These are phyloP conservation scores for Diospyros lotus DNA, from an alignment of 148 eudicot species.

Conservation along the genomic window DNA sequence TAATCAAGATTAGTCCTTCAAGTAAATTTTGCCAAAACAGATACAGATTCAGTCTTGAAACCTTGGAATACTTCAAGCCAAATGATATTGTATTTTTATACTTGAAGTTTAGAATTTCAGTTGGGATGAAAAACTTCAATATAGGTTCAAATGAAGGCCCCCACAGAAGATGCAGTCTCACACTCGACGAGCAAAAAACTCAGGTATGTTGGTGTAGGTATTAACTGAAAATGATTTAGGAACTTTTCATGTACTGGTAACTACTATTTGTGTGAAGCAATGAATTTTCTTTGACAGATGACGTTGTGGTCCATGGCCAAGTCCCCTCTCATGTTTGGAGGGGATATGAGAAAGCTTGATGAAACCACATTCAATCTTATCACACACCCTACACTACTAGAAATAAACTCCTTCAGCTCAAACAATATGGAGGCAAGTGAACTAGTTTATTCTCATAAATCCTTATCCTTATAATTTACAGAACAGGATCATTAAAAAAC, in stretches of 20 bases:
- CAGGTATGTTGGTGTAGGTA: conserved; percentile 45
- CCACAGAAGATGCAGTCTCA: conserved; percentile 58
- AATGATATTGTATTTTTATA: not conserved
- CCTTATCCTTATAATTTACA: not conserved
- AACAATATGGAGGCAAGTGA: conserved; percentile 70
- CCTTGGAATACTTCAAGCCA: conserved; percentile 1
- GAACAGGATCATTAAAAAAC: conserved; percentile 4
- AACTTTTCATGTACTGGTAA: conserved; percentile 4
- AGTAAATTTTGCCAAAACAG: not conserved
- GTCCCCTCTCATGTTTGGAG: conserved; percentile 97
- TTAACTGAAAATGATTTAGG: not conserved
- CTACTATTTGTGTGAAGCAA: not conserved
- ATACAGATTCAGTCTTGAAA: not conserved
- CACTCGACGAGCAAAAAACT: conserved; percentile 64
- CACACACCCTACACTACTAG: conserved; percentile 68
- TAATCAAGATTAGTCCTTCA: not conserved
- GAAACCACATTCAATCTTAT: conserved; percentile 59
- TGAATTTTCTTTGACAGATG: conserved; percentile 42
- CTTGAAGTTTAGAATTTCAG: not conserved
- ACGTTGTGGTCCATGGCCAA: conserved; percentile 94
- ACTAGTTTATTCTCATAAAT: conserved; percentile 1
- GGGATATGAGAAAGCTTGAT: conserved; percentile 87
- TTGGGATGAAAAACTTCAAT: not conserved
- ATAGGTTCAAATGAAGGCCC: conserved; percentile 80
- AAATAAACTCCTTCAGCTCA: conserved; percentile 82